phyloP scores from a whole-genome alignment of 2,329 filamentous ascomycete species.

The Fusarium sororula region DNA sequence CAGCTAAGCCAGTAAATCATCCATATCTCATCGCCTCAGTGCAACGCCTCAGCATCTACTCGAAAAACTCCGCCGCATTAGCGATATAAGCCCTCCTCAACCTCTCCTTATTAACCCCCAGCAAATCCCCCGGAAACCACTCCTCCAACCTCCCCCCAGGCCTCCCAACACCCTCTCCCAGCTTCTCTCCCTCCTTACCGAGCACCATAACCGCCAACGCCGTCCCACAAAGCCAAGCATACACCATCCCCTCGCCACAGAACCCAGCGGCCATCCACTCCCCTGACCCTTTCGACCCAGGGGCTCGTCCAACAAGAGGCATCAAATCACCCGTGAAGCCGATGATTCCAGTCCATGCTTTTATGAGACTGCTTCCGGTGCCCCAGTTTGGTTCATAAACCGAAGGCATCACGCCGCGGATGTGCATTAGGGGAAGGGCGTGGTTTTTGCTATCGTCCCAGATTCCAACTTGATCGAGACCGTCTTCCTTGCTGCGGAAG shows the following conservation, averaged over 20 bases:
- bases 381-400: slow-evolving; percentile 54
- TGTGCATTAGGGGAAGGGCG: slow-evolving; percentile 50
- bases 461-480: slow-evolving; percentile 57
- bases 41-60: neutral
- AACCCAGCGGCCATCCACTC: slow-evolving; percentile 65
- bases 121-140: slow-evolving; percentile 54
- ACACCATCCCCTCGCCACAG: slow-evolving; percentile 63
- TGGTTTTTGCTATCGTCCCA: slow-evolving; percentile 57
- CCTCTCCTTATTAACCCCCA: slow-evolving; percentile 45
- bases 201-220: slow-evolving; percentile 58
- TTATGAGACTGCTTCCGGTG: slow-evolving; percentile 44
- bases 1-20: neutral
- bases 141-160: slow-evolving; percentile 48
- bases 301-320: slow-evolving; percentile 60
- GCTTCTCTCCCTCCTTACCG: slow-evolving; percentile 47
- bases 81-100: slow-evolving; percentile 49
- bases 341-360: slow-evolving; percentile 61
- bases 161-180: slow-evolving; percentile 46
- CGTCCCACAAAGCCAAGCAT: slow-evolving; percentile 61
- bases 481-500: slow-evolving; percentile 52
- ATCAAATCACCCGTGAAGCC: slow-evolving; percentile 58
- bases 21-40: neutral
- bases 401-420: slow-evolving; percentile 53
- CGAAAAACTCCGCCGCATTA: slow-evolving; percentile 44
- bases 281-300: slow-evolving; percentile 45